Percentiles rank a stretch among this genome's conserved stretches.
Evolutionary conservation across 164 flowering plant species (phyloP).

Genomic region (Liquidambar formosana): DNA sequence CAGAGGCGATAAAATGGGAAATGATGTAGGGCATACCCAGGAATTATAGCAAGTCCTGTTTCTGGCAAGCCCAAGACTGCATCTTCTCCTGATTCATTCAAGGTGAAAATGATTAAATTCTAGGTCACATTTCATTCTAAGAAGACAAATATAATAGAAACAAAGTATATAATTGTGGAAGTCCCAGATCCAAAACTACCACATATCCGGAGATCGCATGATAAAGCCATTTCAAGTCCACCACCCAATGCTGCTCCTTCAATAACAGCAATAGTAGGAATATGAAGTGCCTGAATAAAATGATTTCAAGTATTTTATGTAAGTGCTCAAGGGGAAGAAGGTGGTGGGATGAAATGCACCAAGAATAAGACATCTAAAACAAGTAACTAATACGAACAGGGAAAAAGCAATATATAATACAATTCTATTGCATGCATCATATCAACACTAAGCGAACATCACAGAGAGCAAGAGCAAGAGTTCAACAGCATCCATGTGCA

Average conservation of each 20-base stretch:
- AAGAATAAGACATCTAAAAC: background rate
- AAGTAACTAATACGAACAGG: background rate
- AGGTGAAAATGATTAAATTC: background rate
- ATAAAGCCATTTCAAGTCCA: constrained; percentile 88
- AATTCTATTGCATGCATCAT: background rate
- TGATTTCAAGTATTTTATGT: background rate
- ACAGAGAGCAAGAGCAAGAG: background rate
- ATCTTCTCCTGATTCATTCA: constrained; percentile 66
- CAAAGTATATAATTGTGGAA: background rate
- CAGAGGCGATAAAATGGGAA: background rate
- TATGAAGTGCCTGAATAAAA: constrained; percentile 50
- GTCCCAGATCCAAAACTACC: constrained; percentile 40
- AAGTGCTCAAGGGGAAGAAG: background rate
- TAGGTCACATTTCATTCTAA: background rate
- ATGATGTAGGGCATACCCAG: constrained; percentile 59
- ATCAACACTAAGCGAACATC: background rate
- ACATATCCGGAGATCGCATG: constrained; percentile 95
- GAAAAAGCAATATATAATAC: background rate
- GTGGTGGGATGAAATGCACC: background rate
- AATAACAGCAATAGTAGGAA: constrained; percentile 92
- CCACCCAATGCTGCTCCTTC: constrained; percentile 98
- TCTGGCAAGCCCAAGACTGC: constrained; percentile 82
- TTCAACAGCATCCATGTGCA: background rate
- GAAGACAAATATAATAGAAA: constrained; percentile 4
- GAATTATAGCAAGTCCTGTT: constrained; percentile 96